These are phyloP conservation scores for Eutypa lata DNA, from an alignment of 2,329 filamentous ascomycete species.

Conservation along the genomic window DNA sequence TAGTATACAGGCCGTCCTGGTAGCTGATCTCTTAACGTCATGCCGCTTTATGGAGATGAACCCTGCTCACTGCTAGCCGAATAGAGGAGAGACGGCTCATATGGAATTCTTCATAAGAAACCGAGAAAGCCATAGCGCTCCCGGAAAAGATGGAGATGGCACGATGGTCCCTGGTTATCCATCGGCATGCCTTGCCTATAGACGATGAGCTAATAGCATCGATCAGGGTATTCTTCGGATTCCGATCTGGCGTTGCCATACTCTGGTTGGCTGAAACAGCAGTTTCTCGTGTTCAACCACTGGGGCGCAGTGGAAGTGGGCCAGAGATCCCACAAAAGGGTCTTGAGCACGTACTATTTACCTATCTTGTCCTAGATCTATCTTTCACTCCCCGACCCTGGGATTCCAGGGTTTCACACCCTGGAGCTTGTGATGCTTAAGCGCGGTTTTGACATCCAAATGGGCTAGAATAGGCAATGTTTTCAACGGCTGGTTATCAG, in stretches of 20 bases:
- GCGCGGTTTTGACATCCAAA: background rate
- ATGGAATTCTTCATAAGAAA: background rate
- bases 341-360: constrained; percentile 16
- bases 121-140: background rate
- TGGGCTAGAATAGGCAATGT: background rate
- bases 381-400: background rate
- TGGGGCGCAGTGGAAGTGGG: constrained; percentile 27
- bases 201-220: constrained; percentile 4
- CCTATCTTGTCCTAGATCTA: constrained; percentile 6
- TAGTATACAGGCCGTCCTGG: no score
- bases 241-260: constrained; percentile 18
- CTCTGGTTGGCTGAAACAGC: constrained; percentile 37
- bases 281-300: constrained; percentile 44
- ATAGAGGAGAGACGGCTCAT: background rate
- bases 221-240: constrained; percentile 18
- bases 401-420: background rate
- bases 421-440: background rate
- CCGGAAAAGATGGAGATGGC: constrained; percentile 10
- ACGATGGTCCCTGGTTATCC: constrained; percentile 3
- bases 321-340: constrained; percentile 17
- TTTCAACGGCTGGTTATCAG: background rate
- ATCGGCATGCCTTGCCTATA: constrained; percentile 13
- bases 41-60: no score
- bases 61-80: no score
- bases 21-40: no score